phyloP scores from a whole-genome alignment of 345 rosid genomes.

The Conringia planisiliqua region DNA sequence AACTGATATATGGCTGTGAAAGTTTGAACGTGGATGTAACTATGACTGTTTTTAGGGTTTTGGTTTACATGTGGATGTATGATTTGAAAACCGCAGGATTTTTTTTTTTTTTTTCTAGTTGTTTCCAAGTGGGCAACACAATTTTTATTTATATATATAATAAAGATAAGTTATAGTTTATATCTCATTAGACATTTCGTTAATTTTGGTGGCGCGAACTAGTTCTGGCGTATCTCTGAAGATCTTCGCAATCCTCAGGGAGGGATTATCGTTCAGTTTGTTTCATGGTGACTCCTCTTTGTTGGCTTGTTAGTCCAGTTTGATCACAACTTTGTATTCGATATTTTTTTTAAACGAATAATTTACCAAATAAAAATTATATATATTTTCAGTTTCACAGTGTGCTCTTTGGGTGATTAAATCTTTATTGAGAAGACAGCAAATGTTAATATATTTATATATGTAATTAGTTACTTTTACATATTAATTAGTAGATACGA shows the following conservation, averaged over 20 bases:
- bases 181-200: not conserved
- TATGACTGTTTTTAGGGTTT: not conserved
- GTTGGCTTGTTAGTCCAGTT: not conserved
- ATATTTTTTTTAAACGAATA: not conserved
- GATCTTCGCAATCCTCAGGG: not conserved
- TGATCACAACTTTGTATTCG: not conserved
- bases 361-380: not conserved
- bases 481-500: not conserved
- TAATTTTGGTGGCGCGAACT: not conserved
- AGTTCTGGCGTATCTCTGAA: not conserved
- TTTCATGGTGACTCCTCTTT: not conserved
- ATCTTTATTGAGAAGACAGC: not conserved
- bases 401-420: not conserved
- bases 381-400: not conserved
- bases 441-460: not conserved
- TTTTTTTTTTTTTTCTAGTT: not conserved
- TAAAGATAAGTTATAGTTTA: not conserved
- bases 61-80: not conserved
- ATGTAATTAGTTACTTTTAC: not conserved
- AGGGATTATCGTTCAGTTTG: not conserved
- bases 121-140: not conserved
- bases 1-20: conserved; percentile 18
- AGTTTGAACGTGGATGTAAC: conserved; percentile 2
- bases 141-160: not conserved
- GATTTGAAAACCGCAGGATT: not conserved